These are phyloP conservation scores for Geosmithia flava DNA, from an alignment of 2,329 filamentous ascomycete species.

Conservation along the genomic window DNA sequence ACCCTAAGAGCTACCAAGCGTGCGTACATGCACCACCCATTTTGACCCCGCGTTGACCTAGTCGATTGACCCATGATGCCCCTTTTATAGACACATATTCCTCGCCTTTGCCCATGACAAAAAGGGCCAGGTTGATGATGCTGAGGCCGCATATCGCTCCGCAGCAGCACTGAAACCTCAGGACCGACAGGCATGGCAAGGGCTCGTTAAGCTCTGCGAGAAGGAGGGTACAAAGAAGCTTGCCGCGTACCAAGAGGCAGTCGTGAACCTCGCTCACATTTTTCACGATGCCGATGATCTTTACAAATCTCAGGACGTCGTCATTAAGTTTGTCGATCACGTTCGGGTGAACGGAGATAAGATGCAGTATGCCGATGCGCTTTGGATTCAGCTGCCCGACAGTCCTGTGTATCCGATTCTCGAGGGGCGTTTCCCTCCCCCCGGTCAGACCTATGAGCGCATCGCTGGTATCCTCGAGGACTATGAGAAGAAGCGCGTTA, in stretches of 20 bases:
- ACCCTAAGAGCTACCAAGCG: conserved; percentile 74
- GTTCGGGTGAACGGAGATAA: conserved; percentile 61
- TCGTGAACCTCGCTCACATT: conserved; percentile 61
- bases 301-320: conserved; percentile 50
- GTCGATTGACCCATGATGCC: conserved; percentile 3
- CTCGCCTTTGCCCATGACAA: conserved; percentile 78
- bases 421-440: conserved; percentile 72
- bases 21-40: conserved; percentile 18
- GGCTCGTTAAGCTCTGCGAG: conserved; percentile 76
- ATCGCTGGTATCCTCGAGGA: conserved; percentile 75
- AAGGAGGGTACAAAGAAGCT: conserved; percentile 59
- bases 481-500: conserved; percentile 82
- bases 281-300: conserved; percentile 55
- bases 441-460: conserved; percentile 66
- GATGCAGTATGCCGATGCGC: conserved; percentile 61
- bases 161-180: conserved; percentile 61
- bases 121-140: conserved; percentile 54
- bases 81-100: conserved; percentile 56
- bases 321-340: conserved; percentile 71
- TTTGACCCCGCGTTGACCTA: background rate
- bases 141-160: conserved; percentile 63
- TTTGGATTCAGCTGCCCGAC: conserved; percentile 65
- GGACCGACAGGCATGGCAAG: conserved; percentile 84
- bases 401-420: conserved; percentile 72
- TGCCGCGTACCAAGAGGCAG: conserved; percentile 61